Percentiles rank a stretch among this genome's conserved stretches.
These are phyloP conservation scores for Sporothrix mexicana DNA, from an alignment of 2,329 filamentous ascomycete species.

Conservation along the genomic window DNA sequence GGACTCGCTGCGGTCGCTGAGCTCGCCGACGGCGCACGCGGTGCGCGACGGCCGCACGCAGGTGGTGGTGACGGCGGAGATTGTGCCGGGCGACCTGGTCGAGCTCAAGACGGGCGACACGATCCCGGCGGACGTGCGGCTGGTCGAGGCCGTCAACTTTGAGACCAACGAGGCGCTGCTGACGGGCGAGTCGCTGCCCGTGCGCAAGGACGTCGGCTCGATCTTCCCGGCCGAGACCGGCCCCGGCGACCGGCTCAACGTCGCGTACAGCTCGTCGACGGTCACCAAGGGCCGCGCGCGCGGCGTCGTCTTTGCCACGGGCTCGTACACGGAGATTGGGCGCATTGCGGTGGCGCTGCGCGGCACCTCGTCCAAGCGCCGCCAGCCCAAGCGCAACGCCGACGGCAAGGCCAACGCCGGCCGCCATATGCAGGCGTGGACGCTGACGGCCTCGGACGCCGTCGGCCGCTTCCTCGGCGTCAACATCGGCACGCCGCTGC, in stretches of 20 bases:
- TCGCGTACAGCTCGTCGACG: slow-evolving; percentile 75
- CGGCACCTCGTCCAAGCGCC: slow-evolving; percentile 51
- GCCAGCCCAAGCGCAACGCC: slow-evolving; percentile 51
- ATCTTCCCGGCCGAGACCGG: slow-evolving; percentile 54
- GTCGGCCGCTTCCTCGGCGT: slow-evolving; percentile 60
- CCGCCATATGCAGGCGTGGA: slow-evolving; percentile 43
- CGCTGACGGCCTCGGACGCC: slow-evolving; percentile 40
- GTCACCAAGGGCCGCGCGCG: slow-evolving; percentile 75
- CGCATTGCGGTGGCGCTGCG: slow-evolving; percentile 72
- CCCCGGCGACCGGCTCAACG: slow-evolving; percentile 70
- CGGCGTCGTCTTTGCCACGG: slow-evolving; percentile 74
- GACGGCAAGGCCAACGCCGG: slow-evolving; percentile 50
- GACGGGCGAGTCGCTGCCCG: slow-evolving; percentile 76
- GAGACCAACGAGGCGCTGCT: slow-evolving; percentile 79
- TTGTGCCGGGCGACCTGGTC: slow-evolving; percentile 74
- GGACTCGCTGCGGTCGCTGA: slow-evolving; percentile 66
- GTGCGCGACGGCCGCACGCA: slow-evolving; percentile 64
- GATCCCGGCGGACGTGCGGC: slow-evolving; percentile 72
- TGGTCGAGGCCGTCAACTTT: slow-evolving; percentile 77
- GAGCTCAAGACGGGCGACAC: slow-evolving; percentile 74
- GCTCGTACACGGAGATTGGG: slow-evolving; percentile 77
- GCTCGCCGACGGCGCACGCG: slow-evolving; percentile 66
- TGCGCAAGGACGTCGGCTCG: slow-evolving; percentile 65
- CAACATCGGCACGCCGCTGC: slow-evolving; percentile 76
- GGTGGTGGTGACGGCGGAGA: slow-evolving; percentile 62